Conservation (phyloP, 2,329 filamentous ascomycete species). For the Fusarium musae region DNA sequence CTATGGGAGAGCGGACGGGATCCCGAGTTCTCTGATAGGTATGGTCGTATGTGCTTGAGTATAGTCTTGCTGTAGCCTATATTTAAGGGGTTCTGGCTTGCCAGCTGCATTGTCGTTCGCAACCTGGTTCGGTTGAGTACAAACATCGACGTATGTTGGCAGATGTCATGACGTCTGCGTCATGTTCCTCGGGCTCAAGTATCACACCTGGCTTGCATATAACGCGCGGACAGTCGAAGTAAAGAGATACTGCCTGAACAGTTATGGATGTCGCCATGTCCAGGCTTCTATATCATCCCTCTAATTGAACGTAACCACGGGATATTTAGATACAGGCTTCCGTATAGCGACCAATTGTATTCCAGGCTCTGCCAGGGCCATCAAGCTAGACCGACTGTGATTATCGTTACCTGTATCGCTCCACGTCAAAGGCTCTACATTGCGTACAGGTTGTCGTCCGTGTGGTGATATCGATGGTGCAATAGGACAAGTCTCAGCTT, state of each 20-base stretch:
- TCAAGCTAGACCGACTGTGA: not conserved
- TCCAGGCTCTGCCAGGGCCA: rapidly evolving
- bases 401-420: not conserved
- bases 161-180: not conserved
- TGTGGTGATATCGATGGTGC: not conserved
- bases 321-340: not conserved
- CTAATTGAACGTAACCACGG: rapidly evolving
- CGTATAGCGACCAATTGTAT: not conserved
- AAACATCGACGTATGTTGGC: not conserved
- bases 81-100: rapidly evolving
- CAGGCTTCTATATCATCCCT: not conserved
- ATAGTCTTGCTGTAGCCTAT: rapidly evolving
- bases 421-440: not conserved
- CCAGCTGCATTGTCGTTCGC: too few relatives aligned
- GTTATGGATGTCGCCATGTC: not conserved
- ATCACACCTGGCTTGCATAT: too few relatives aligned
- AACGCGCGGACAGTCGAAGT: rapidly evolving
- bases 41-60: not conserved
- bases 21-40: not conserved
- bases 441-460: not conserved
- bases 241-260: too few relatives aligned
- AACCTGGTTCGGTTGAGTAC: not conserved
- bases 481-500: not conserved
- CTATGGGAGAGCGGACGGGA: constrained; percentile 2
- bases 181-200: rapidly evolving